A percentile compares a stretch with the other conserved stretches of the same genome.
Evolutionary conservation across 768 basidiomycete genomes (phyloP).

Genomic region (Pleurotus platypus): DNA sequence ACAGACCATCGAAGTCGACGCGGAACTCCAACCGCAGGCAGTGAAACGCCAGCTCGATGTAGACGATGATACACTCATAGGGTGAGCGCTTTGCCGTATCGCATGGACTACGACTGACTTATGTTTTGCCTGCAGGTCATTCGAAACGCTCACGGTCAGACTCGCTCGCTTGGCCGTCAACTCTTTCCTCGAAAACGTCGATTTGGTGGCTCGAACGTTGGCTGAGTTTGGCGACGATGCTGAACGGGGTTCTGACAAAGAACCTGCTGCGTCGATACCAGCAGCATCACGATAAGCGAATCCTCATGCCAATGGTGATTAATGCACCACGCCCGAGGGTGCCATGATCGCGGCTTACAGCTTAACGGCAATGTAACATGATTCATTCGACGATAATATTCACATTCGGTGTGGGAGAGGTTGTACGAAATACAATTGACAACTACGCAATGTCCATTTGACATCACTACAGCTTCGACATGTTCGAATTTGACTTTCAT

Average conservation of each 20-base stretch:
- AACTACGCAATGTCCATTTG: slow-evolving; percentile 1
- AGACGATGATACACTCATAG: slow-evolving; percentile 60
- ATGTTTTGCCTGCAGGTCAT: slow-evolving; percentile 42
- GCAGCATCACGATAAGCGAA: background rate
- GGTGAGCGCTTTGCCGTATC: slow-evolving; percentile 46
- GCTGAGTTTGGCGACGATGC: slow-evolving; percentile 76
- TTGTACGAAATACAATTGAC: background rate
- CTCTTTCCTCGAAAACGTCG: slow-evolving; percentile 85
- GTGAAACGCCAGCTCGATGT: slow-evolving; percentile 72
- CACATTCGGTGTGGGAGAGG: background rate
- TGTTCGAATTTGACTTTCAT: background rate
- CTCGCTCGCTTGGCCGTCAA: slow-evolving; percentile 83
- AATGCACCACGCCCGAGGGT: no score
- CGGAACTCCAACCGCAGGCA: slow-evolving; percentile 76
- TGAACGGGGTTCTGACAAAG: slow-evolving; percentile 22
- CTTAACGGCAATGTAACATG: no score
- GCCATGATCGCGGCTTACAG: no score
- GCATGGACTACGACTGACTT: slow-evolving; percentile 8
- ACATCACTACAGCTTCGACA: background rate
- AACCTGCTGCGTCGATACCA: slow-evolving; percentile 8
- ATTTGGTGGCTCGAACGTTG: slow-evolving; percentile 80
- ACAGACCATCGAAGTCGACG: slow-evolving; percentile 82
- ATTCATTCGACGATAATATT: no score
- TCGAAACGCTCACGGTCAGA: slow-evolving; percentile 77
- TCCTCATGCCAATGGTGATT: no score